Evolutionary conservation across 192 early-diverging fungal genomes (phyloP), one percentile per base, ranked within the genome.

Genomic region (Coemansia sp.): DNA sequence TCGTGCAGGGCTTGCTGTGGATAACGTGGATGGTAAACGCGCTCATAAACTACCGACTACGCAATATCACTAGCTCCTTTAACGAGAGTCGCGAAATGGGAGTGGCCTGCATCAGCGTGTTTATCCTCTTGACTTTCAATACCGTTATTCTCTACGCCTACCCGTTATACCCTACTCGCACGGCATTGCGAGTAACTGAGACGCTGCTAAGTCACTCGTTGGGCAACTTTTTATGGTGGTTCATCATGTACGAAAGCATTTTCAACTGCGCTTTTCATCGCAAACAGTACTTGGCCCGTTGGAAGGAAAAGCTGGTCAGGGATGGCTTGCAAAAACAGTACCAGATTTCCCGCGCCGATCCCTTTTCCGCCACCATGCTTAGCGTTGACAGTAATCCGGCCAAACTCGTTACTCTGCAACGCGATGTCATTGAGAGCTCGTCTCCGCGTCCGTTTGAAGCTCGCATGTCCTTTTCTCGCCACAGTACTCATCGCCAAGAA

Each of bases 171-270:
- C 66, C 70, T 1, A 70, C 63, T 0, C 31, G 35, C 2, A 31
- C 25, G 4, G 10, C 11, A 2, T 46, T 65, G 0, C 62, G 77
- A 1, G 57, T 69, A 2, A 50, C 56, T 8, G 63, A 74, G 51
- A 65, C 65, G 0, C 10, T 79, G 34, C 2, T 50, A 3, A 70
- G 63, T 35, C 66, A 74, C 23, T 10, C 60, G 3, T 42, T 73
- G n/a, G 48, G 63, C 32, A 73, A 73, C 30, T 65, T 74, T 21
- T 45, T 79, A 5, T 74, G 70, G 66, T 79, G 77, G 77, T 79
- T 65, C 29, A 79, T 79, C 38, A 79, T 79, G 77, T 73, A 54
- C 56, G 46, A 33, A 22, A 51, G 70, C 38, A 63, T 79, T 30
- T 67, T 62, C 35, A 69, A 63, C 27, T 74, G 70, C 50, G 62